Conservation (phyloP, 2,329 filamentous ascomycete genomes). For the Colletotrichum brevisporum region DNA sequence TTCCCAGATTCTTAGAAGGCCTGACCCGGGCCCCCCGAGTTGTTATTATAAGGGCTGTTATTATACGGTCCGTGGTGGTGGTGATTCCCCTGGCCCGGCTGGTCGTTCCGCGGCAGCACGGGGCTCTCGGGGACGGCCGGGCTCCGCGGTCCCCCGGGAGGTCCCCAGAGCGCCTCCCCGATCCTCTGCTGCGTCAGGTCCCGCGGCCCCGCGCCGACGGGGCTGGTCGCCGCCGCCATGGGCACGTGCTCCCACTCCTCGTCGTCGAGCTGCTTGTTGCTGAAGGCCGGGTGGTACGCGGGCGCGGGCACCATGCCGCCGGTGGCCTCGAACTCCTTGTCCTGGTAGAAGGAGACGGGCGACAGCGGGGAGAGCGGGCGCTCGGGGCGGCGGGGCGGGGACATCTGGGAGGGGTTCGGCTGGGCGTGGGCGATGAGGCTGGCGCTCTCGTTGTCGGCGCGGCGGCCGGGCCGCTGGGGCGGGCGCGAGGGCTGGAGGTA, state of each 20-base stretch:
- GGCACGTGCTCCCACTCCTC: not conserved
- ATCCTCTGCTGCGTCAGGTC: conserved; percentile 49
- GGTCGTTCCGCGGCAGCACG: conserved; percentile 2
- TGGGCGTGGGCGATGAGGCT: conserved; percentile 59
- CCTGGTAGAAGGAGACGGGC: conserved; percentile 27
- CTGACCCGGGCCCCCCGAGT: conserved; percentile 10
- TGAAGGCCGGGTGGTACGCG: conserved; percentile 7
- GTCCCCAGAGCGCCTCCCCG: conserved; percentile 52
- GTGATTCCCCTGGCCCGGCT: not conserved
- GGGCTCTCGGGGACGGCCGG: conserved; percentile 29
- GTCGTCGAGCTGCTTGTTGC: conserved; percentile 3
- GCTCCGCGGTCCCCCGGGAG: conserved; percentile 9
- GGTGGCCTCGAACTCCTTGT: conserved; percentile 21
- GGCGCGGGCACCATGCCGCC: conserved; percentile 26
- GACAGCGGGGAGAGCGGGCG: conserved; percentile 28
- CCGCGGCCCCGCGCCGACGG: conserved; percentile 40
- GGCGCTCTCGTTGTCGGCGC: conserved; percentile 54
- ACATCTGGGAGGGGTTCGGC: conserved; percentile 42
- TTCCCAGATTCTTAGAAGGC: too few relatives aligned
- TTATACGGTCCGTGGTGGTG: not conserved
- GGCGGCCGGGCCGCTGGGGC: conserved; percentile 33
- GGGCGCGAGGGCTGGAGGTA: conserved; percentile 43
- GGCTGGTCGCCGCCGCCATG: conserved; percentile 5
- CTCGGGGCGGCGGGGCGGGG: conserved; percentile 27
- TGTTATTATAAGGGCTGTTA: not conserved